Base-by-base conservation (phyloP, 2,329 filamentous ascomycete species). In the Aspergillus ibericus region DNA sequence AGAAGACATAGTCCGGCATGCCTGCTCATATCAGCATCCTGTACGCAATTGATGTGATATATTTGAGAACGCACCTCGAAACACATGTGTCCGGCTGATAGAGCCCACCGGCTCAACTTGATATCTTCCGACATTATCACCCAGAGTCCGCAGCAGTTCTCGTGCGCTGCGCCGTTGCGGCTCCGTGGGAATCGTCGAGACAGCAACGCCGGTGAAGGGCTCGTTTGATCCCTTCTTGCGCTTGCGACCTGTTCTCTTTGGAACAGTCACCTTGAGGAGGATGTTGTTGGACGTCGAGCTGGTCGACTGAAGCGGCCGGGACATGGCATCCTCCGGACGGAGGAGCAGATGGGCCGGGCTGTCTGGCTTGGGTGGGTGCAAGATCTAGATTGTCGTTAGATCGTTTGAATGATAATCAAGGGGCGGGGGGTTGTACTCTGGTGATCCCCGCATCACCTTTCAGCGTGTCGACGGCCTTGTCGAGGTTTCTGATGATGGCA, bases 1-100 rank as follows among this genome's bases (percentile, higher is more conserved):
- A 86, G 75, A 88, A 93, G 68, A 96, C 91, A 69, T 96, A 96
- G 75, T 98, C 93, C 8, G 92, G 88, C 63, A 96, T 82, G 32
- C 84, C 85, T 85, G 58, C 61, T 18, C 60, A 36, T 15, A 22
- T 60, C 15, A 58, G 55, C 15, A 16, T 13, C 5, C 15, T 5
- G 18, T 3, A 22, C 13, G 7, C 18, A 5, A 4, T 22, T 0
- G 1, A 15, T 7, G 16, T 42, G 13, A 8, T 1, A 54, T 27
- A 6, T n/a, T 0, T 7, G 12, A 8, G 7, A 29, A n/a, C 35
- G 9, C 54, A 83, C 88, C 88, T 71, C 93, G 85, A 75, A 96
- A 99, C 36, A 93, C 86, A 80, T 98, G 92, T 1, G 89, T 95
- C 65, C 91, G 86, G 56, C 87, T 85, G 60, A 97, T 84, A 18